phyloP scores from a whole-genome alignment of 1,284 basidiomycete species.

The Peniophora sp. region DNA sequence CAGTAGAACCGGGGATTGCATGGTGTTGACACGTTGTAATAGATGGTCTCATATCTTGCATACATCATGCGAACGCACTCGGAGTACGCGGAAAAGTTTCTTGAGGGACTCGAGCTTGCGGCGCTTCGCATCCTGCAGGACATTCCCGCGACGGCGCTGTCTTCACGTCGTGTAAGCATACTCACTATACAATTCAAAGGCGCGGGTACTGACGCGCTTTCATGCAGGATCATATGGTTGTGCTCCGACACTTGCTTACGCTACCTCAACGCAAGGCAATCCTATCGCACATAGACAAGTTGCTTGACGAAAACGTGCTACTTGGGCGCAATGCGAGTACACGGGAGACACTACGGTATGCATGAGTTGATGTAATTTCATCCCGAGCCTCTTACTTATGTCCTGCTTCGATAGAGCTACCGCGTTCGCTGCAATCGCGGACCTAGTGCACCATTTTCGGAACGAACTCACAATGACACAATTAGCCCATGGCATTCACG shows the following conservation, averaged over 20 bases:
- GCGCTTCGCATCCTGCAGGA: slow-evolving; percentile 89
- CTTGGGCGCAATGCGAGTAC: slow-evolving; percentile 79
- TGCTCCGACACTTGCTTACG: slow-evolving; percentile 85
- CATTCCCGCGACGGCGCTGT: slow-evolving; percentile 84
- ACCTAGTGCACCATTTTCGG: slow-evolving; percentile 90
- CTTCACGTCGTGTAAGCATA: slow-evolving; percentile 60
- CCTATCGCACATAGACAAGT: slow-evolving; percentile 80
- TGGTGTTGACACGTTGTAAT: slow-evolving; percentile 1
- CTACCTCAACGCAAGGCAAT: slow-evolving; percentile 79
- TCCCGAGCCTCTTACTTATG: neutral
- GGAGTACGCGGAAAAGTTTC: slow-evolving; percentile 72
- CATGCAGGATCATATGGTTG: slow-evolving; percentile 92
- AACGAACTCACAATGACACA: slow-evolving; percentile 78
- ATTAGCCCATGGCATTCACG: slow-evolving; percentile 74
- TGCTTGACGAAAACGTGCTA: slow-evolving; percentile 89
- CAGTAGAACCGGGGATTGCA: neutral
- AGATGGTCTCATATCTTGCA: slow-evolving; percentile 91
- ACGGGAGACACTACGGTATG: slow-evolving; percentile 76
- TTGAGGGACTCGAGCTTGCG: slow-evolving; percentile 76
- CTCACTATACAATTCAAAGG: too few species aligned
- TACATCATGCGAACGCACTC: slow-evolving; percentile 76
- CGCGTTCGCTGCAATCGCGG: slow-evolving; percentile 86
- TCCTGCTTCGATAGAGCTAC: slow-evolving; percentile 45
- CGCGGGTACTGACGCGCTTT: too few species aligned
- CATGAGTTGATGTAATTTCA: too few species aligned